Evolutionary conservation across 2,329 filamentous ascomycete genomes (phyloP).

Genomic region (Alternaria sp.): DNA sequence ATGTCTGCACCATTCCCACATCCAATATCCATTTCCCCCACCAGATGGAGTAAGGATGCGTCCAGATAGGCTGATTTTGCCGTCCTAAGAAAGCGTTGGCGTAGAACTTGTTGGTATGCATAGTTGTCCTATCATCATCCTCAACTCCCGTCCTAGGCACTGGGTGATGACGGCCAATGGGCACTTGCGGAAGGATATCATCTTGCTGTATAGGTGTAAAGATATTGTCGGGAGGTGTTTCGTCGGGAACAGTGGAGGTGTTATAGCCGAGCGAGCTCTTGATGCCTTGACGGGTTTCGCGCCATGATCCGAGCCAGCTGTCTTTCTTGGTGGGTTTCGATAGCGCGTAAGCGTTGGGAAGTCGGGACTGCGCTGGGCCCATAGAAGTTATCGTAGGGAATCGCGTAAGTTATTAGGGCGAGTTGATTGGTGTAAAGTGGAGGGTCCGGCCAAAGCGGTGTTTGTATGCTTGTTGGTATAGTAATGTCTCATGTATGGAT

Average conservation of each 20-base stretch:
- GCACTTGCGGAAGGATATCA: constrained; percentile 53
- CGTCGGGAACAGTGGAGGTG: constrained; percentile 1
- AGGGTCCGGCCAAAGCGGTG: not conserved
- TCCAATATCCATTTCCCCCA: constrained; percentile 58
- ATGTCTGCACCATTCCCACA: constrained; percentile 66
- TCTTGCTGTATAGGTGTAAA: constrained; percentile 55
- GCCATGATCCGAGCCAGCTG: constrained; percentile 17
- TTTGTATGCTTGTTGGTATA: not conserved
- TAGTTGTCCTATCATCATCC: constrained; percentile 53
- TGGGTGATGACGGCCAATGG: constrained; percentile 53
- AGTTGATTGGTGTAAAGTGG: not conserved
- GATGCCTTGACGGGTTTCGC: constrained; percentile 19
- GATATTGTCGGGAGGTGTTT: constrained; percentile 44
- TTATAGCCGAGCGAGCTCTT: constrained; percentile 21
- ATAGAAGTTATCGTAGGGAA: constrained; percentile 6
- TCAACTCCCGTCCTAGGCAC: constrained; percentile 52
- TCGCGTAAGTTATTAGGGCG: not conserved
- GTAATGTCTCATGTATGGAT: not conserved
- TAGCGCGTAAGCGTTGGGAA: not conserved
- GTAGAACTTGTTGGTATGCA: constrained; percentile 76
- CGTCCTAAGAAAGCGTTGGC: constrained; percentile 79
- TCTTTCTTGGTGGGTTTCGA: constrained; percentile 13
- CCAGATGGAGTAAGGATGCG: constrained; percentile 66
- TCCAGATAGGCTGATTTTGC: constrained; percentile 74
- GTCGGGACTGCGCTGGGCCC: constrained; percentile 20